Evolutionary conservation across 139 green algal genomes (phyloP).

Genomic region (Closterium sp.): DNA sequence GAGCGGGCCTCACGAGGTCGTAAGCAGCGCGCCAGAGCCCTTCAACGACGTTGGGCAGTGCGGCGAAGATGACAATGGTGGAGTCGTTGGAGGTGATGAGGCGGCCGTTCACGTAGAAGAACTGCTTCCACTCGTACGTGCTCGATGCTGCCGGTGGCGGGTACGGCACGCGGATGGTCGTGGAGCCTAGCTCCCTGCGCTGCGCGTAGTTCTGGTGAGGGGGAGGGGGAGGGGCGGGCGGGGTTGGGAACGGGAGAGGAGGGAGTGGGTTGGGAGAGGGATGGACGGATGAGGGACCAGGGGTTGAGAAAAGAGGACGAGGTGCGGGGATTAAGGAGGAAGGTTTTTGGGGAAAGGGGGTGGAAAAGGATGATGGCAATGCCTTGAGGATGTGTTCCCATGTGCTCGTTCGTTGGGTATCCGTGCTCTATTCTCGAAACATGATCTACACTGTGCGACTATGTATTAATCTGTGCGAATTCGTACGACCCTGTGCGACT

Average conservation of each 20-base stretch:
- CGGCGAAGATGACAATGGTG: not conserved
- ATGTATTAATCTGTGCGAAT: too few species aligned
- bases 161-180: not conserved
- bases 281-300: not conserved
- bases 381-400: too few species aligned
- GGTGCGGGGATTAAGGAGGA: not conserved
- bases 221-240: not conserved
- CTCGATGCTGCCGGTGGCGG: too few species aligned
- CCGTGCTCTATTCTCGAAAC: too few species aligned
- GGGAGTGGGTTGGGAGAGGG: not conserved
- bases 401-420: too few species aligned
- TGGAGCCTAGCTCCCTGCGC: not conserved
- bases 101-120: not conserved
- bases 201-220: not conserved
- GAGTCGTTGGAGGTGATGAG: not conserved
- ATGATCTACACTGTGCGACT: too few species aligned
- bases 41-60: not conserved
- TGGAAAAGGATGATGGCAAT: too few species aligned
- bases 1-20: not conserved
- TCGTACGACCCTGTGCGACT: too few species aligned
- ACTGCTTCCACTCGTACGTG: slow-evolving; percentile 2
- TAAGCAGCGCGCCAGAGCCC: not conserved
- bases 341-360: too few species aligned
- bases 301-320: not conserved
- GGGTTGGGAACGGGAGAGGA: not conserved